phyloP scores from a whole-genome alignment of 371 early-diverging fungal genomes.

The Choanephora cucurbitarum region DNA sequence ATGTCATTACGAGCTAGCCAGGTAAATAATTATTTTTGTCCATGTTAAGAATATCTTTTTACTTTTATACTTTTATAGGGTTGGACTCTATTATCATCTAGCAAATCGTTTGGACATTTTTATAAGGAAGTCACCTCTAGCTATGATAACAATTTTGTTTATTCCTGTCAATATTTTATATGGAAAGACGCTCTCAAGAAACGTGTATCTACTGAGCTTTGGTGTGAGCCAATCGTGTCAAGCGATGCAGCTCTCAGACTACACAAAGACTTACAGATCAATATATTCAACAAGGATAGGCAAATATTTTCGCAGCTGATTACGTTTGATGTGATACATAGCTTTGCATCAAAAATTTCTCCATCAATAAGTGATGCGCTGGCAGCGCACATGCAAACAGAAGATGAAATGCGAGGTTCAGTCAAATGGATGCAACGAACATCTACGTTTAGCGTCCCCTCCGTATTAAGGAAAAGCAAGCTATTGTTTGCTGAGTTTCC shows the following conservation, averaged over 20 bases:
- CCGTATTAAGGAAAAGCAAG: constrained; percentile 39
- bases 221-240: constrained; percentile 66
- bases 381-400: constrained; percentile 2
- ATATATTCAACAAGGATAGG: constrained; percentile 55
- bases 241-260: constrained; percentile 12
- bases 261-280: constrained; percentile 28
- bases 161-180: constrained; percentile 66
- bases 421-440: constrained; percentile 22
- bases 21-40: constrained; percentile 23
- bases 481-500: constrained; percentile 46
- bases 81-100: constrained; percentile 56
- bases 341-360: constrained; percentile 41
- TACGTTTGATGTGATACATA: constrained; percentile 73
- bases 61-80: constrained; percentile 22
- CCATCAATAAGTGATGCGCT: constrained; percentile 10
- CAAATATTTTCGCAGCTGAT: constrained; percentile 60
- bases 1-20: constrained; percentile 62
- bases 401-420: constrained; percentile 22
- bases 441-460: constrained; percentile 40
- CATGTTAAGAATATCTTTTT: neutral
- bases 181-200: constrained; percentile 54
- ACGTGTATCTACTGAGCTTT: constrained; percentile 67
- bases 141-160: constrained; percentile 13
- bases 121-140: constrained; percentile 56
- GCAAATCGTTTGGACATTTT: constrained; percentile 56